Evolutionary conservation across 2,329 filamentous ascomycete genomes (phyloP).

Genomic region (Cordyceps cateniannulata): DNA sequence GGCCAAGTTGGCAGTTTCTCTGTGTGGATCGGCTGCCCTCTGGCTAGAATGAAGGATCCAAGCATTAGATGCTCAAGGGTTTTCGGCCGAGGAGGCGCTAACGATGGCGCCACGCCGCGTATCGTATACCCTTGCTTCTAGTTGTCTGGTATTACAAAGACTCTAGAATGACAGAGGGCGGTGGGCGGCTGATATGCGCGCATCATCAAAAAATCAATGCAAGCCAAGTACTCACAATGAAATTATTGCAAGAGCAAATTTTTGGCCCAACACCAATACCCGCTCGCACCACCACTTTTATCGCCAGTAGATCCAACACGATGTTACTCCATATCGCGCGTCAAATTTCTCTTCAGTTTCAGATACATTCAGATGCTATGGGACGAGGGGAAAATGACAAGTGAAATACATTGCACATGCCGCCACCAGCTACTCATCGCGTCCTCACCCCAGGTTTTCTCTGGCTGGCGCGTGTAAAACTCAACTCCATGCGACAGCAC

Average conservation of each 20-base stretch:
- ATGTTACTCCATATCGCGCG: neutral
- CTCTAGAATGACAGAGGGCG: neutral
- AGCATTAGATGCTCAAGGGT: too few species aligned
- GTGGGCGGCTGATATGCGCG: too few species aligned
- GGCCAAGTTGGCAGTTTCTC: neutral
- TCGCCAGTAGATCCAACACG: neutral
- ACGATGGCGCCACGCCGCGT: too few species aligned
- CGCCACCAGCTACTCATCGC: neutral
- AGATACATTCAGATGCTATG: neutral
- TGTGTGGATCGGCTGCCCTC: neutral
- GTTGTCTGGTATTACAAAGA: too few species aligned
- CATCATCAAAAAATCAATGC: too few species aligned
- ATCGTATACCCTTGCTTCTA: too few species aligned
- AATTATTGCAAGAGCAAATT: too few species aligned
- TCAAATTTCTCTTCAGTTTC: neutral
- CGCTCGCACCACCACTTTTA: neutral
- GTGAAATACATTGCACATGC: neutral
- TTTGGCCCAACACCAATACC: neutral
- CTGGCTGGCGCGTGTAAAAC: neutral
- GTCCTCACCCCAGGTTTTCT: neutral
- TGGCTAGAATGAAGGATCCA: neutral
- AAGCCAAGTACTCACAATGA: too few species aligned
- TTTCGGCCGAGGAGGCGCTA: too few species aligned
- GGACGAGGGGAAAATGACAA: neutral
- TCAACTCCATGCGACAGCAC: too few species aligned